A percentile compares a stretch with the other conserved stretches of the same genome.
Evolutionary conservation across 2,329 filamentous ascomycete genomes (phyloP).

Genomic region (Eurotiales sp.): DNA sequence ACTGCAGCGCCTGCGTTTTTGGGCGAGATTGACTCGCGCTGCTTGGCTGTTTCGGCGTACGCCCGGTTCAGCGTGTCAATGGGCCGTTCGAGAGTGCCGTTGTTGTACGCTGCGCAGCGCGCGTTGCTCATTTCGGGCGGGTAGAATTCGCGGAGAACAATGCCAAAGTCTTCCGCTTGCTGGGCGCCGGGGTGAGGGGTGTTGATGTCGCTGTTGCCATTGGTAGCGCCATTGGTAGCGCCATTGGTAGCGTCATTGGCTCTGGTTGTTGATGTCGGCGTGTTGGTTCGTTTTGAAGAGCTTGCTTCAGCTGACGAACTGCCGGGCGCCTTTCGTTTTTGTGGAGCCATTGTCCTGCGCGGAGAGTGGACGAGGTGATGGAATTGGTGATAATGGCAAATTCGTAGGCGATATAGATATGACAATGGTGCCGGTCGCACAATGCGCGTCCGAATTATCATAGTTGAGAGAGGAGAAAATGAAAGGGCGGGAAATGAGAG

Average conservation of each 20-base stretch:
- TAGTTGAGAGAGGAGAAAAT: neutral
- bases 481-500: too few species aligned
- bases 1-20: slow-evolving; percentile 62
- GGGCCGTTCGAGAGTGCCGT: slow-evolving; percentile 66
- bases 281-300: neutral
- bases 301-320: neutral
- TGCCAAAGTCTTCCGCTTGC: slow-evolving; percentile 51
- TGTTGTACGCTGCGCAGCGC: slow-evolving; percentile 69
- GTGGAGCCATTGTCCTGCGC: neutral
- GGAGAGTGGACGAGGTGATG: neutral
- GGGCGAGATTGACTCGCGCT: slow-evolving; percentile 51
- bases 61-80: slow-evolving; percentile 64
- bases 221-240: neutral
- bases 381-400: neutral
- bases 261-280: neutral
- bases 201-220: slow-evolving; percentile 1
- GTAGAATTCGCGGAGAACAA: slow-evolving; percentile 72
- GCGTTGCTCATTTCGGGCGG: slow-evolving; percentile 81
- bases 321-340: slow-evolving; percentile 5
- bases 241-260: neutral
- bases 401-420: too few species aligned
- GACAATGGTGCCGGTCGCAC: too few species aligned
- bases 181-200: slow-evolving; percentile 33
- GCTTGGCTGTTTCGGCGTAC: slow-evolving; percentile 58
- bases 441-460: too few species aligned